These are phyloP conservation scores for Meripilus lineatus DNA, from an alignment of 1,284 basidiomycete species.

Conservation along the genomic window DNA sequence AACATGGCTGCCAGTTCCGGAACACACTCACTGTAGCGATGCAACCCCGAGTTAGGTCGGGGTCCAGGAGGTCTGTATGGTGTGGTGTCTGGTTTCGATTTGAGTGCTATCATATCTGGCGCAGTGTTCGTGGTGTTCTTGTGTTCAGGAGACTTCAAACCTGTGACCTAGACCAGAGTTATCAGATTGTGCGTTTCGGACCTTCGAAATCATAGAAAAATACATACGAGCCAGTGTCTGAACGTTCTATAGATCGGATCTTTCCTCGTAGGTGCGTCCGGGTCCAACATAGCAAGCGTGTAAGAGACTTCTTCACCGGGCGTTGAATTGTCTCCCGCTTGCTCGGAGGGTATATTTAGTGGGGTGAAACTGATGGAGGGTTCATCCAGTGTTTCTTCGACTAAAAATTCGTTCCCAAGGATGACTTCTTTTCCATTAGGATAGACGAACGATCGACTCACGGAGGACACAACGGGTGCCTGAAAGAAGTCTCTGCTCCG, in stretches of 20 bases:
- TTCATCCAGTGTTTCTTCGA: conserved; percentile 44
- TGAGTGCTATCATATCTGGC: conserved; percentile 34
- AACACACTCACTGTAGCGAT: conserved; percentile 57
- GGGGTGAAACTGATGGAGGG: conserved; percentile 48
- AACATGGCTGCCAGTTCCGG: too few species aligned
- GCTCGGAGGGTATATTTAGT: conserved; percentile 32
- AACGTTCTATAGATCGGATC: conserved; percentile 55
- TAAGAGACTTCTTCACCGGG: conserved; percentile 38
- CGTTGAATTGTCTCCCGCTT: conserved; percentile 17
- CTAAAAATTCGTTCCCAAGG: conserved; percentile 44
- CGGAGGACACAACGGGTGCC: too few species aligned
- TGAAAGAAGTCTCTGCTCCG: too few species aligned
- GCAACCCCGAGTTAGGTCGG: conserved; percentile 47
- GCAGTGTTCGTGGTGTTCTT: conserved; percentile 28
- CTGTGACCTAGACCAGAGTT: conserved; percentile 46
- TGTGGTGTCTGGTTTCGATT: conserved; percentile 44
- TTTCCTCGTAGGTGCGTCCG: conserved; percentile 55
- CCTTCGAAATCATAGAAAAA: too few species aligned
- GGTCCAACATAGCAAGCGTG: conserved; percentile 65
- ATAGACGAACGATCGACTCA: conserved; percentile 46
- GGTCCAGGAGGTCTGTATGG: conserved; percentile 58
- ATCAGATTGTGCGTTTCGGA: too few species aligned
- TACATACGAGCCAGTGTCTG: conserved; percentile 65
- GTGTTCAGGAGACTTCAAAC: conserved; percentile 47
- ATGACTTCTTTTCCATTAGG: conserved; percentile 45